Evolutionary conservation across 1,139 yeast genomes (phyloP).

Genomic region (Candida gigantensis): DNA sequence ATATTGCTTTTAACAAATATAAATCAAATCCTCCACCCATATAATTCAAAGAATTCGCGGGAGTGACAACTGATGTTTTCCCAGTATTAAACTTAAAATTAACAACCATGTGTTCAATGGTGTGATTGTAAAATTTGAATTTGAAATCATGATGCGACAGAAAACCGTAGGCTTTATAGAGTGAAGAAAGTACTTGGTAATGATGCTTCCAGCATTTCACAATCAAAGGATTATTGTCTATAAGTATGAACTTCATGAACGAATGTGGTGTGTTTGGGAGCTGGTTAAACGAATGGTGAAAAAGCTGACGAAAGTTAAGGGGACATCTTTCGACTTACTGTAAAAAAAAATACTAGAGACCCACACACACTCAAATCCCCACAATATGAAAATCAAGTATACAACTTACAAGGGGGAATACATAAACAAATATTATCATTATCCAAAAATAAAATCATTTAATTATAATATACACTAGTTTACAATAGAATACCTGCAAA

Average conservation of each 20-base stretch:
- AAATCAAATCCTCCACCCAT: constrained; percentile 34
- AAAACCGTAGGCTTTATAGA: constrained; percentile 8
- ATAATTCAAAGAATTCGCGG: constrained; percentile 26
- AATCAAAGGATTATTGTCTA: constrained; percentile 15
- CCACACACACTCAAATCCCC: too few species aligned
- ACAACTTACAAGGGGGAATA: too few species aligned
- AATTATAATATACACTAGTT: constrained; percentile 7
- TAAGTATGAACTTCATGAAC: constrained; percentile 13
- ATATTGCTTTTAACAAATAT: constrained; percentile 20
- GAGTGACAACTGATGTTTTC: constrained; percentile 20
- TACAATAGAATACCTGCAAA: constrained; percentile 5
- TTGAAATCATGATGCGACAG: constrained; percentile 4
- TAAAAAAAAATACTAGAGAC: too few species aligned
- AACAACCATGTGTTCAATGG: constrained; percentile 13
- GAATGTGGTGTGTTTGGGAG: neutral
- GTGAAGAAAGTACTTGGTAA: constrained; percentile 8
- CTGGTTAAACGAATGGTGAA: neutral
- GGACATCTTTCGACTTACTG: too few species aligned
- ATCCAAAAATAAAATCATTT: constrained; percentile 3
- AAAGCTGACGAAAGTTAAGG: too few species aligned
- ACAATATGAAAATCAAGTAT: too few species aligned
- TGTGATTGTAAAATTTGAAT: constrained; percentile 9
- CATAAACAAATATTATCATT: neutral
- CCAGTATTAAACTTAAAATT: constrained; percentile 4
- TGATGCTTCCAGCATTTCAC: constrained; percentile 16